Evolutionary conservation across 495 filamentous ascomycete genomes (phyloP), one percentile per base, ranked within the genome.

Genomic region (Daldinia grandis): DNA sequence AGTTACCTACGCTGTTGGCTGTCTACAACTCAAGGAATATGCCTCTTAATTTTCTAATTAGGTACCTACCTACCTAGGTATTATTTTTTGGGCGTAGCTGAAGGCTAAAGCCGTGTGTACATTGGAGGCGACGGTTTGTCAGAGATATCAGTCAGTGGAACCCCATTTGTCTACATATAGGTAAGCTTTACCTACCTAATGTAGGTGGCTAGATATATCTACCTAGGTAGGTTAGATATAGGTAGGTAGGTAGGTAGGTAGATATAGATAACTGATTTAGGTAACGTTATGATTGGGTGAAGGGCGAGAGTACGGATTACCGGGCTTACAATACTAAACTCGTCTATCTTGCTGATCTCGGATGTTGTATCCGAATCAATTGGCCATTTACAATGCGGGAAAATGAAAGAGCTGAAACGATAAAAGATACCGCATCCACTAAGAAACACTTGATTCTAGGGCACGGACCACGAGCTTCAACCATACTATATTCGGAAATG

Each of bases 71-170:
- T n/a, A n/a, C n/a, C n/a, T n/a, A n/a, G n/a, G n/a, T 35, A 4
- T 35, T 33, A 3, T 33, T 33, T 33, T 33, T 12, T 33, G 0
- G 12, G 42, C 24, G 42, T 12, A 47, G 42, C 42, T 47, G 19
- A 47, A 47, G 24, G 12, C 12, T 3, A 47, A 21, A 47, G 7
- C 19, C 19, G 42, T 8, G 14, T 21, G 25, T 33, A 24, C 27
- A 42, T 40, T 27, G 15, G 25, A 37, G 7, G 8, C 15, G 27
- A 35, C 28, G 40, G 57, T 68, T 66, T 64, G 69, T 72, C 64
- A 68, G 38, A 64, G 64, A 58, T 72, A 72, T 62, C 64, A 31
- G 69, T 72, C 64, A 72, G 35, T 64, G 25, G 19, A 64, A 49
- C 27, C 30, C 5, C 3, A 33, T n/a, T n/a, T 35, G 10, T 0